phyloP scores from a whole-genome alignment of 2,329 filamentous ascomycete species.

The Talaromyces sp. region DNA sequence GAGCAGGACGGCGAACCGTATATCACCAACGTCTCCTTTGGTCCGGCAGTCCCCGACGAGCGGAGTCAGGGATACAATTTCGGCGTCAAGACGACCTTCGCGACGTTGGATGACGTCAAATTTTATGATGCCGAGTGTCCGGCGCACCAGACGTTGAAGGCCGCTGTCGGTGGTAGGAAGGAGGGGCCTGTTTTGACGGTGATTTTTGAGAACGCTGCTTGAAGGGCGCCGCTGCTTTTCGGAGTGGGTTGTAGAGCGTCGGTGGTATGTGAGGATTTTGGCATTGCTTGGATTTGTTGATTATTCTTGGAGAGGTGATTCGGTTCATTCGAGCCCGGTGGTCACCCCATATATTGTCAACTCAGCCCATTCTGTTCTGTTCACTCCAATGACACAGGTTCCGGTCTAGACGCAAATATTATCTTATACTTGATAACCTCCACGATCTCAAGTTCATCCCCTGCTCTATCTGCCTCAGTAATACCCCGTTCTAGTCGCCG shows the following conservation, averaged over 20 bases:
- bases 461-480: neutral
- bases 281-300: neutral
- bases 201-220: conserved; percentile 37
- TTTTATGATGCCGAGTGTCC: conserved; percentile 63
- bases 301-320: neutral
- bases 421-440: conserved; percentile 87
- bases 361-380: neutral
- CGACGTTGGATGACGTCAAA: conserved; percentile 63
- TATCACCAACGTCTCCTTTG: conserved; percentile 58
- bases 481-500: conserved; percentile 47
- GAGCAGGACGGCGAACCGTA: conserved; percentile 67
- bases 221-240: neutral
- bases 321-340: neutral
- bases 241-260: neutral
- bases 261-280: neutral
- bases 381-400: conserved; percentile 64
- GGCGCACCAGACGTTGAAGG: conserved; percentile 52
- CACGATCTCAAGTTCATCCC: conserved; percentile 61
- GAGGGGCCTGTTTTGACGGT: conserved; percentile 38
- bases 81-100: conserved; percentile 61
- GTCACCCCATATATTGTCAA: neutral
- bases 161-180: conserved; percentile 26
- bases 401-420: conserved; percentile 76
- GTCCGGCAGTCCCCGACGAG: conserved; percentile 54
- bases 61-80: conserved; percentile 65